These are phyloP conservation scores for Penicillium sclerotiorum DNA, from an alignment of 2,329 filamentous ascomycete genomes.

Conservation along the genomic window DNA sequence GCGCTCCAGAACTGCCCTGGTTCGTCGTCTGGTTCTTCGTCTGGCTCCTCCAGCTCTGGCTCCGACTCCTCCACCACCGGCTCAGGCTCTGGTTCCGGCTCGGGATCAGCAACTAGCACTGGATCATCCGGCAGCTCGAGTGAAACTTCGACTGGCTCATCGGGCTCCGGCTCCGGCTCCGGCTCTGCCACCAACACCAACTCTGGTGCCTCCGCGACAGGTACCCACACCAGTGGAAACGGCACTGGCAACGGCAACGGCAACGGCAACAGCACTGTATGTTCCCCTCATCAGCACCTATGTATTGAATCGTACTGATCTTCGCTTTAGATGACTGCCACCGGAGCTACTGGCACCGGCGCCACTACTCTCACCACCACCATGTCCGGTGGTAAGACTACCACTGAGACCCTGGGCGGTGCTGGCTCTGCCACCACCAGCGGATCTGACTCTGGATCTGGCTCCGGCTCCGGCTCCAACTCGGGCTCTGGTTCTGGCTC, in stretches of 20 bases:
- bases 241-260: constrained; percentile 13
- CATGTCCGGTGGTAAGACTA: constrained; percentile 10
- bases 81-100: constrained; percentile 20
- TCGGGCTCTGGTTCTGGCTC: constrained; percentile 15
- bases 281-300: background rate
- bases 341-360: constrained; percentile 25
- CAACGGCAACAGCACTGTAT: background rate
- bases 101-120: constrained; percentile 1
- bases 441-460: constrained; percentile 7
- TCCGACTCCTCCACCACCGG: constrained; percentile 8
- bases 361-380: constrained; percentile 12
- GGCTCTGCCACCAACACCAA: constrained; percentile 13
- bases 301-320: background rate
- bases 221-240: constrained; percentile 11
- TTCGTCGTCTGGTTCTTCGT: constrained; percentile 12
- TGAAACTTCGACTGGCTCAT: no score
- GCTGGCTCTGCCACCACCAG: constrained; percentile 12
- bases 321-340: background rate
- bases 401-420: constrained; percentile 10
- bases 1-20: constrained; percentile 40
- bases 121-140: no score
- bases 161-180: constrained; percentile 13
- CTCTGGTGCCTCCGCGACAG: constrained; percentile 7
- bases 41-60: constrained; percentile 11
- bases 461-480: constrained; percentile 21